phyloP scores from a whole-genome alignment of 1,284 basidiomycete species.

The Malassezia nana region DNA sequence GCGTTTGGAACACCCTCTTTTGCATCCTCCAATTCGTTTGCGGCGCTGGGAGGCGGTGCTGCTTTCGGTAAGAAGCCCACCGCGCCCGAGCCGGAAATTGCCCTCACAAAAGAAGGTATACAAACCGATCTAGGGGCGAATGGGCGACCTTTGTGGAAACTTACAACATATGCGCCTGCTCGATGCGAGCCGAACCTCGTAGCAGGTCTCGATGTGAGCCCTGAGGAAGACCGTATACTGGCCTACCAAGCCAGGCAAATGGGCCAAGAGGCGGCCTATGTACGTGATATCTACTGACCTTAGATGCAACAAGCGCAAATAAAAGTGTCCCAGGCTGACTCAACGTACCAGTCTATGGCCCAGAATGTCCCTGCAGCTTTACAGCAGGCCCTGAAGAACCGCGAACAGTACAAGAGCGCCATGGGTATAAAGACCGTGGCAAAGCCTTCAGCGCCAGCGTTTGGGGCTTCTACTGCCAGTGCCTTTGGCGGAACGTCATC shows the following conservation, averaged over 20 bases:
- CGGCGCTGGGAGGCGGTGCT: neutral
- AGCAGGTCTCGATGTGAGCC: constrained; percentile 13
- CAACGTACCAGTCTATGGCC: constrained; percentile 6
- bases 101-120: constrained; percentile 14
- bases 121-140: constrained; percentile 9
- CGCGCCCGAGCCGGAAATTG: constrained; percentile 13
- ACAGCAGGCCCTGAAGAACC: constrained; percentile 9
- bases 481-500: constrained; percentile 3
- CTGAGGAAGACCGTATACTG: constrained; percentile 12
- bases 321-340: neutral
- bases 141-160: constrained; percentile 16
- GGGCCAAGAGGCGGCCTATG: constrained; percentile 11
- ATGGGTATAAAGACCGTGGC: neutral
- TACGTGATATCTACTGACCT: neutral
- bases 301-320: constrained; percentile 9
- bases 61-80: constrained; percentile 1
- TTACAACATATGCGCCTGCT: constrained; percentile 13
- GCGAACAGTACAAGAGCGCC: constrained; percentile 2
- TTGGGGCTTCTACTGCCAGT: neutral
- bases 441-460: neutral
- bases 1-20: constrained; percentile 8
- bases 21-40: neutral
- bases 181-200: constrained; percentile 17
- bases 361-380: constrained; percentile 4
- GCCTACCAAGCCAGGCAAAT: constrained; percentile 12